Base-by-base conservation (phyloP, 768 basidiomycete species). In the Auriscalpium microsporum region DNA sequence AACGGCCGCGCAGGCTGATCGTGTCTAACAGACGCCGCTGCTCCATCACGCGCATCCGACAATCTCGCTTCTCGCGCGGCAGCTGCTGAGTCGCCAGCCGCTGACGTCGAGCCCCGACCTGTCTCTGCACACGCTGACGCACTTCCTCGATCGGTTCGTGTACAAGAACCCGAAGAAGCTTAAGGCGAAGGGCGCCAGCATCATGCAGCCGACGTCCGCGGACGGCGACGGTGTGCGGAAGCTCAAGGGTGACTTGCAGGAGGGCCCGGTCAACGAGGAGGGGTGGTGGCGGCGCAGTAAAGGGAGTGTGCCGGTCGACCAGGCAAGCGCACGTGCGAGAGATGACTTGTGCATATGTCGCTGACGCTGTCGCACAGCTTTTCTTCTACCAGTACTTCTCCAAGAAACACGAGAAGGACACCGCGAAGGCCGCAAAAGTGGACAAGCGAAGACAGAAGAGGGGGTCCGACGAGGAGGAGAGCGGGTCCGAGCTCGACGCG, bases 61-160 rank as follows among this genome's bases (percentile, higher is more conserved):
- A 0, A 75, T 98, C 40, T 81, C 90, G 0, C 81, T 95, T 1
- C 91, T 94, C 62, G 87, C 93, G 0, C 79, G 79, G 8, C 90
- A 96, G 66, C 79, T 99, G 10, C 78, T 97, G 49, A 65, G 74
- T 1, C 79, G 78, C 8, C 76, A 85, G 48, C 85, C 87, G 0
- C 72, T 97, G 10, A 90, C 91, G 0, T 86, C 89, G 10, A 86
- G 82, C 9, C 79, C 91, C 0, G 94, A 98, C 65, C 86, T 99
- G 48, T 84, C 90, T 10, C 83, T 93, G 55, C 94, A 96, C 72
- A 94, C 94, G 0, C 81, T 97, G 21, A 86, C 90, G 0, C 90
- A 94, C 64, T 97, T 99, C 81, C 80, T 98, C 42, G 96, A 98
- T 67, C 83, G 94, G 2, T 97, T 98, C 72, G 90, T 97, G 45